Percentiles rank a stretch among this genome's conserved stretches.
These are phyloP conservation scores for Colletotrichum cordylinicola DNA, from an alignment of 2,329 filamentous ascomycete genomes.

Conservation along the genomic window DNA sequence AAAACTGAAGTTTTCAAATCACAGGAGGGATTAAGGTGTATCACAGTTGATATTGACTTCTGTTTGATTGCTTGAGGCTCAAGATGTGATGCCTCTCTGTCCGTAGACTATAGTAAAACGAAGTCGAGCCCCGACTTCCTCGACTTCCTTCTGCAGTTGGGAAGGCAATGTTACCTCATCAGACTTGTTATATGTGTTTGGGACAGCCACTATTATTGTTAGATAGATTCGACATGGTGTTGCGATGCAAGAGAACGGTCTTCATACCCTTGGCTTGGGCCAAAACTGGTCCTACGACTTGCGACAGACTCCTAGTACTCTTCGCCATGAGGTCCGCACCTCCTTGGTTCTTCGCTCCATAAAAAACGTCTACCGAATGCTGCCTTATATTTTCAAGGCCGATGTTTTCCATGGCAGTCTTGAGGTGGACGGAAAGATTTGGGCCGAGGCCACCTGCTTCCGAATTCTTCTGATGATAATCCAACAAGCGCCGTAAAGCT, in stretches of 20 bases:
- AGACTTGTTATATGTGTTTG: background rate
- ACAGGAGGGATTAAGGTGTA: background rate
- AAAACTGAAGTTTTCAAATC: background rate
- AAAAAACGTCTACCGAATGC: background rate
- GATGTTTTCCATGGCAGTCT: background rate
- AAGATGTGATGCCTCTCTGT: background rate
- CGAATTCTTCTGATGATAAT: background rate
- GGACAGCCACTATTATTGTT: background rate
- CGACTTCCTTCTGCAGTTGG: background rate
- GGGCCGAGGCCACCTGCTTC: background rate
- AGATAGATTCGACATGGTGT: background rate
- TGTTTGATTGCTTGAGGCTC: background rate
- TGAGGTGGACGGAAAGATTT: background rate
- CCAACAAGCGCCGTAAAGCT: background rate
- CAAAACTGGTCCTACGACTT: background rate
- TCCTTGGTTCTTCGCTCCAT: background rate
- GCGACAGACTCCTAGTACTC: background rate
- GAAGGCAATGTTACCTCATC: background rate
- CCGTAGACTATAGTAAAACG: background rate
- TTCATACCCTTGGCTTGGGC: background rate
- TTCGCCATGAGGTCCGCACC: background rate
- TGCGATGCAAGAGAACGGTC: background rate
- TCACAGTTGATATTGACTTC: background rate
- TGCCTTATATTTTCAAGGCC: background rate
- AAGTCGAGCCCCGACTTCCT: background rate